Evolutionary conservation across 129 eudicot species (phyloP), one percentile per base, ranked within the genome.

Genomic region (Arctium minus): DNA sequence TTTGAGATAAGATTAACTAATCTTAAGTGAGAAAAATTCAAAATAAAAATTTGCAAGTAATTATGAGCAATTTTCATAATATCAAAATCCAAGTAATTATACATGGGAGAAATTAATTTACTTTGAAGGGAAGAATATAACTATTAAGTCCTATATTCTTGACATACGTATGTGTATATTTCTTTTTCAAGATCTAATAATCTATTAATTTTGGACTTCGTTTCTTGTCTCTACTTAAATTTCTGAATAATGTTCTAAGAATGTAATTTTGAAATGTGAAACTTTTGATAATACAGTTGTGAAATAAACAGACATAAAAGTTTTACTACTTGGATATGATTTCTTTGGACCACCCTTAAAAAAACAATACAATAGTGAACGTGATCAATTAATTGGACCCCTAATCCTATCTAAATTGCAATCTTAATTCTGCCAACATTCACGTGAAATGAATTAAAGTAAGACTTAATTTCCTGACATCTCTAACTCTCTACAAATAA

Each of bases 361-460:
- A 80, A 5, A 82, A 65, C 46, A 42, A 76, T 42, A 31, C 50
- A 40, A 74, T 40, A 40, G 79, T 81, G 44, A 74, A 39, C 68
- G 85, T 82, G 80, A 82, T 40, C 37, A 18, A 74, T 74, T 31
- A 67, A 82, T 75, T 50, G 46, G 69, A 44, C 75, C 85, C 81
- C 31, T 74, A 64, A 74, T 39, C 75, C 85, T 75, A 82, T 42
- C 69, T 75, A 73, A 81, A 42, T 39, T 38, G 64, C 46, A 64
- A 75, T 82, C 76, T 82, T 75, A 82, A 18, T 7, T 29, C 38
- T 75, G 56, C 48, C 76, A 44, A 22, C 75, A 22, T 64, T 82
- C 85, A 74, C 80, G 75, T 82, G 79, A 75, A 74, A 40, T 7
- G 64, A 74, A 67, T 81, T 40, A 82, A 82, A 81, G 79, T 72